Evolutionary conservation across 139 green algal genomes (phyloP).

Genomic region (Edaphochlamys debaryana): DNA sequence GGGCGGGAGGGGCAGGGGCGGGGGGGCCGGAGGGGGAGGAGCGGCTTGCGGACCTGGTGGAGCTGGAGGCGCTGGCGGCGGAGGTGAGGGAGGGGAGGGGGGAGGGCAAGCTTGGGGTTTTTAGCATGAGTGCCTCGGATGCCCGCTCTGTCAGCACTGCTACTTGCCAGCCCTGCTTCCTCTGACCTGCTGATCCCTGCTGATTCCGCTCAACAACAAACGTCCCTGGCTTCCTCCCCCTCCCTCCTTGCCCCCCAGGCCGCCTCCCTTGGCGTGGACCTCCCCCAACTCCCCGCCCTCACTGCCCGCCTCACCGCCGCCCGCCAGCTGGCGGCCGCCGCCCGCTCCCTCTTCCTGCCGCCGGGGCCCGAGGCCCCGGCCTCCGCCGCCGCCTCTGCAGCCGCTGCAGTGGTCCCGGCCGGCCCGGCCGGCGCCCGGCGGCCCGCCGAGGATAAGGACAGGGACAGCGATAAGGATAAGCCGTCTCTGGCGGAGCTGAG

Average conservation of each 20-base stretch:
- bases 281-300: conserved; percentile 61
- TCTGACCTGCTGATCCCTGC: too few species aligned
- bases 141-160: too few species aligned
- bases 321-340: conserved; percentile 53
- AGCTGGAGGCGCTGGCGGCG: conserved; percentile 11
- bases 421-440: too few species aligned
- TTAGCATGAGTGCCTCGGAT: too few species aligned
- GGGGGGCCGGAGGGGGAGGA: neutral
- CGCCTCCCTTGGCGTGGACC: conserved; percentile 42
- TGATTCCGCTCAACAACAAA: too few species aligned
- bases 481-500: conserved; percentile 31
- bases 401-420: neutral
- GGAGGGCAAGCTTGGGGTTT: too few species aligned
- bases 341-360: conserved; percentile 29
- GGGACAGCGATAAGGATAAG: too few species aligned
- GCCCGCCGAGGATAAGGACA: too few species aligned
- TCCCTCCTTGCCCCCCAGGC: too few species aligned
- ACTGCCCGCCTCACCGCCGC: conserved; percentile 46
- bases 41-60: neutral
- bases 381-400: neutral
- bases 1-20: neutral
- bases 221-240: too few species aligned
- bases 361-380: neutral
- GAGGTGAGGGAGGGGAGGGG: conserved; percentile 31
- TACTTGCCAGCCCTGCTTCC: too few species aligned